phyloP scores from a whole-genome alignment of 768 basidiomycete species.

The Amanita rimosa region DNA sequence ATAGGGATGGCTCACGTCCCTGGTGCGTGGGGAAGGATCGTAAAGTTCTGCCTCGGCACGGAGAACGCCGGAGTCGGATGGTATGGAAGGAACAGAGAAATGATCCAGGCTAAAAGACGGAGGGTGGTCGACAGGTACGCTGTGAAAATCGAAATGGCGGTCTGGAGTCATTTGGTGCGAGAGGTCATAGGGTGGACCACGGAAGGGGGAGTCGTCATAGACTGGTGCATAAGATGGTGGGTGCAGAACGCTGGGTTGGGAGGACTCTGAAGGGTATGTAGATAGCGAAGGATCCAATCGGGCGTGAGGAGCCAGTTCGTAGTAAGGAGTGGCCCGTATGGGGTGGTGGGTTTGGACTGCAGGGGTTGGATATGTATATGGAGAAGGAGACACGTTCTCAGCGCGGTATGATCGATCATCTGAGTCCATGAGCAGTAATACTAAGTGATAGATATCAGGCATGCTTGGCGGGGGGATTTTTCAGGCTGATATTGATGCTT shows the following conservation, averaged over 20 bases:
- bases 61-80: background rate
- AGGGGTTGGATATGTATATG: background rate
- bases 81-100: background rate
- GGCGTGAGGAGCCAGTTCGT: background rate
- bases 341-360: background rate
- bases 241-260: background rate
- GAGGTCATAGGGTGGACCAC: background rate
- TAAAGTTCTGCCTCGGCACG: background rate
- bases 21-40: background rate
- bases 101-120: background rate
- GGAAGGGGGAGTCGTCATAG: background rate
- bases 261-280: background rate
- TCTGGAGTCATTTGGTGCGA: background rate
- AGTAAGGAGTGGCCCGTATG: background rate
- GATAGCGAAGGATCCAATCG: background rate
- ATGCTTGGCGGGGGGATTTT: background rate
- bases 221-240: background rate
- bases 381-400: background rate
- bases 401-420: slow-evolving; percentile 3
- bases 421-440: slow-evolving; percentile 1
- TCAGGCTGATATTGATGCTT: background rate
- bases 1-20: background rate
- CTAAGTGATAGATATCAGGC: background rate
- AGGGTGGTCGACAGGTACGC: background rate
- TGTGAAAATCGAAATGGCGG: background rate